A percentile compares a stretch with the other conserved stretches of the same genome.
Evolutionary conservation across 2,329 filamentous ascomycete genomes (phyloP).

Genomic region (Teratosphaeria zuluensis): DNA sequence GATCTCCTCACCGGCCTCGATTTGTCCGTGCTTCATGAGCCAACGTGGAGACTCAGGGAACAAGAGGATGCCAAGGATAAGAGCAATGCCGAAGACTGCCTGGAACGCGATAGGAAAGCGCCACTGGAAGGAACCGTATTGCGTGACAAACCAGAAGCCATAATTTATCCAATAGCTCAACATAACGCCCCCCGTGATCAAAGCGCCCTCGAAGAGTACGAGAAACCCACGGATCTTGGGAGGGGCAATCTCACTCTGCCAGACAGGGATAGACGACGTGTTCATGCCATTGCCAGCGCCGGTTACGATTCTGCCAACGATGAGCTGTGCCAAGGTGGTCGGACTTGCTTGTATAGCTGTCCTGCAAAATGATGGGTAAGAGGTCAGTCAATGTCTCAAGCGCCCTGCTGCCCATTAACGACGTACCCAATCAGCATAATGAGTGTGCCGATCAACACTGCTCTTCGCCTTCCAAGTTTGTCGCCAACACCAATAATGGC

Average conservation of each 20-base stretch:
- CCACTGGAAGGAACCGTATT: slow-evolving; percentile 17
- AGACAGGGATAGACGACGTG: background rate
- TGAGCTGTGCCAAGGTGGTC: background rate
- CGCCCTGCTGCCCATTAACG: too few species aligned
- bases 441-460: background rate
- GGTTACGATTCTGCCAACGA: background rate
- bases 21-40: slow-evolving; percentile 23
- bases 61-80: slow-evolving; percentile 11
- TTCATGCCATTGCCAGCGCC: background rate
- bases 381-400: too few species aligned
- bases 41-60: slow-evolving; percentile 22
- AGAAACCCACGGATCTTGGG: background rate
- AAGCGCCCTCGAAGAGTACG: background rate
- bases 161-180: slow-evolving; percentile 29
- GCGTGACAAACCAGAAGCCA: slow-evolving; percentile 16
- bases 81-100: slow-evolving; percentile 15
- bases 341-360: background rate
- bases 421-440: background rate
- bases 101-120: slow-evolving; percentile 21
- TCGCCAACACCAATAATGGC: background rate
- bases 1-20: slow-evolving; percentile 24
- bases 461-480: background rate
- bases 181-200: slow-evolving; percentile 24
- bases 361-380: too few species aligned
- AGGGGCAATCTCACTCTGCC: background rate